Percentiles rank a stretch among this genome's conserved stretches.
Evolutionary conservation across 83 land plant species (phyloP).

Genomic region (Isoetes engelmannii): DNA sequence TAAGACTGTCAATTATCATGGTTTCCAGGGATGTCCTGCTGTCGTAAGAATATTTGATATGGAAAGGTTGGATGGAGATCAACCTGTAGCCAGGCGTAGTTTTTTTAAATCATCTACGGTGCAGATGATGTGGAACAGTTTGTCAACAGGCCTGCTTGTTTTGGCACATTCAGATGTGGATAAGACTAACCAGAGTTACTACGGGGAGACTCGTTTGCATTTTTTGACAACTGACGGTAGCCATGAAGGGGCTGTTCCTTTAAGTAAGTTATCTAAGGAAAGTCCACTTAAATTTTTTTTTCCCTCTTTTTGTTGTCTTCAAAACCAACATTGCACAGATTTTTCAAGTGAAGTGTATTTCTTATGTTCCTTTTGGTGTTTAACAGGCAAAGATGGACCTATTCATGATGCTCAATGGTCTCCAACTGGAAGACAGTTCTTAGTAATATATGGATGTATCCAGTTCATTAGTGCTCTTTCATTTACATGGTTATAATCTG

Average conservation of each 20-base stretch:
- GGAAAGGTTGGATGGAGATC: conserved; percentile 38
- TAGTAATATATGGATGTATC: conserved; percentile 99
- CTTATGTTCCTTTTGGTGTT: not conserved
- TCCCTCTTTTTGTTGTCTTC: not conserved
- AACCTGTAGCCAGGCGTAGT: conserved; percentile 77
- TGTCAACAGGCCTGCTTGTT: conserved; percentile 81
- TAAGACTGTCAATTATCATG: no score
- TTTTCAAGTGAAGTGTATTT: not conserved
- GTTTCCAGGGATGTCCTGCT: conserved; percentile 78
- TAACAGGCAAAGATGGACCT: conserved; percentile 95
- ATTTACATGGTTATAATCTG: not conserved
- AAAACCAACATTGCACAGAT: no score
- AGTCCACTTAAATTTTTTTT: not conserved
- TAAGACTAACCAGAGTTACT: conserved; percentile 98
- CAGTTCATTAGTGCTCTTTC: conserved; percentile 4
- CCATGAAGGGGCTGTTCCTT: conserved; percentile 86
- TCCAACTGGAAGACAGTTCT: conserved; percentile 78
- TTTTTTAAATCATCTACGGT: conserved; percentile 81
- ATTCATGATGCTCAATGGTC: conserved; percentile 99
- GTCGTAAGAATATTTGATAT: conserved; percentile 73
- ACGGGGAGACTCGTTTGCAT: conserved; percentile 85
- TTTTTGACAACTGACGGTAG: conserved; percentile 85
- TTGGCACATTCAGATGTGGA: conserved; percentile 91
- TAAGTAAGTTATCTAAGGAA: conserved; percentile 42
- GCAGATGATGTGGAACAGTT: conserved; percentile 68